Evolutionary conservation across 2,329 filamentous ascomycete species (phyloP), one percentile per base, ranked within the genome.

Genomic region (Ophiostoma novo-ulmi): DNA sequence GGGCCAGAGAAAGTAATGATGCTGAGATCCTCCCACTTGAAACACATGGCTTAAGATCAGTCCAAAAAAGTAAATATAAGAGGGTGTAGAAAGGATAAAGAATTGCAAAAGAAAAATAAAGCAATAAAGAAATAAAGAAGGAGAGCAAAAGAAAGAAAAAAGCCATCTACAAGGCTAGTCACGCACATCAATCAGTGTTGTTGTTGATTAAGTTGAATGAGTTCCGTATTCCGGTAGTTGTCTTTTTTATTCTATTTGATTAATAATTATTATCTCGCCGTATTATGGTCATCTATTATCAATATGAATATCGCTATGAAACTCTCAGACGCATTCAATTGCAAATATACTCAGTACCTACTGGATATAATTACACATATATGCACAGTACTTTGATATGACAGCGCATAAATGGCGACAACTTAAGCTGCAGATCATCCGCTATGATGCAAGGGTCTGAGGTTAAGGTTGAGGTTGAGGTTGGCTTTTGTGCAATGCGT

Each of bases 31-130:
- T 58, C 52, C 22, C 52, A 58, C 52, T 58, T 58, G 52, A 58
- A 58, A 58, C 52, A 26, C 52, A 58, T 58, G 52, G 52, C 52
- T 58, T 26, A n/a, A 26, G n/a, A 58, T 58, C 52, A 26, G 52
- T n/a, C n/a, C n/a, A 26, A 58, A 58, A 10, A 8, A 26, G 52
- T 14, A 26, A 58, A 58, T n/a, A 58, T 26, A n/a, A 20, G 52
- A 55, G 20, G 11, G 52, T 4, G n/a, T 5, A 58, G 10, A 26
- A 13, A 17, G 13, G 44, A 14, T 48, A 2, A 48, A 14, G 1
- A 31, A 4, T 31, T 31, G 52, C n/a, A 58, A 58, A 26, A 8
- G 13, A 13, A 26, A 1, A 58, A 26, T n/a, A 11, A 58, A 58
- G 31, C 2, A 31, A 31, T 31, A 31, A 31, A 31, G 31, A 31